A percentile compares a stretch with the other conserved stretches of the same genome.
Evolutionary conservation across 2,329 filamentous ascomycete genomes (phyloP).

Genomic region (Penicillium sp.): DNA sequence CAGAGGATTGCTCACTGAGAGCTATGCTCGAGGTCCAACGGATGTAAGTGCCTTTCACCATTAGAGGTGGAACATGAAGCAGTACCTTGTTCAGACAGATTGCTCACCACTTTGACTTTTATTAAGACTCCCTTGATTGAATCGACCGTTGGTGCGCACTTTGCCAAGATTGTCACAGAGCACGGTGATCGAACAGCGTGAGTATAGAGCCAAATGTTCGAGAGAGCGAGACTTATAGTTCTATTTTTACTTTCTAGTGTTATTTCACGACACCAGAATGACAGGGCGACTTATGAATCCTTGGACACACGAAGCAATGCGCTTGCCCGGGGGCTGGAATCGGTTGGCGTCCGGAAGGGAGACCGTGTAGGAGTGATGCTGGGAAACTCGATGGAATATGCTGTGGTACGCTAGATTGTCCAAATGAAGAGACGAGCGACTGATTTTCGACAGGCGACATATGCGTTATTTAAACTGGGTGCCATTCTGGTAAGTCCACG

Average conservation of each 20-base stretch:
- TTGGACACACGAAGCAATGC: conserved; percentile 77
- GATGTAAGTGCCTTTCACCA: conserved; percentile 14
- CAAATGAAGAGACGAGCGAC: not conserved
- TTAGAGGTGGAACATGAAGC: not conserved
- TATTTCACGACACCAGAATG: conserved; percentile 63
- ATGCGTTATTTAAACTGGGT: conserved; percentile 92
- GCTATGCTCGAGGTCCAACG: conserved; percentile 28
- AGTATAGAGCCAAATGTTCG: conserved; percentile 24
- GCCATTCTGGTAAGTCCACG: conserved; percentile 67
- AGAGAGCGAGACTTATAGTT: not conserved
- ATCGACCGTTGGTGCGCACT: conserved; percentile 50
- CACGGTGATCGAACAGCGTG: conserved; percentile 56
- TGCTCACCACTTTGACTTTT: not conserved
- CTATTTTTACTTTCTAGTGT: conserved; percentile 43
- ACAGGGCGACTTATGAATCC: conserved; percentile 69
- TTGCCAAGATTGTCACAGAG: conserved; percentile 44
- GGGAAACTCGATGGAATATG: conserved; percentile 83
- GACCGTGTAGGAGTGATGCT: conserved; percentile 83
- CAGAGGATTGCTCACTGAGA: conserved; percentile 24
- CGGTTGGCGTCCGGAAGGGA: conserved; percentile 74
- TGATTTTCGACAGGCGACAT: conserved; percentile 57
- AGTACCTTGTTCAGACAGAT: not conserved
- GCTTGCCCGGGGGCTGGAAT: conserved; percentile 69
- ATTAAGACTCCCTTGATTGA: conserved; percentile 49
- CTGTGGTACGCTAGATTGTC: conserved; percentile 57